Evolutionary conservation across 169 alveolate genomes (phyloP), one percentile per base, ranked within the genome.

Genomic region (Plasmodium gaboni): DNA sequence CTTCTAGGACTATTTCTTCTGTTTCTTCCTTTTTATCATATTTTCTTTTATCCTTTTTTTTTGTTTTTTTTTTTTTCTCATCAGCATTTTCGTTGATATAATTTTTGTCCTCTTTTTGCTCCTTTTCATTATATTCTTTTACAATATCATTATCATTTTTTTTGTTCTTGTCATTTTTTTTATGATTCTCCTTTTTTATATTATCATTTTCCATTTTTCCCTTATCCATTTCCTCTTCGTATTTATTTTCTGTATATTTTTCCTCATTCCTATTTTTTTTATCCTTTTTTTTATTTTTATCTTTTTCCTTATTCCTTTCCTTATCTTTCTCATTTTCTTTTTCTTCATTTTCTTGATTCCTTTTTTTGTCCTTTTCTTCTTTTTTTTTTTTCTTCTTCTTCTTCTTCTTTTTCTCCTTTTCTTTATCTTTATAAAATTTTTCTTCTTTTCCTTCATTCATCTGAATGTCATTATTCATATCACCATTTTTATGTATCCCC

Each of bases 81-180:
- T 71, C 44, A 38, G 19, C 15, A 32, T 71, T 71, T 9, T 22
- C 19, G 48, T 71, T 67, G 9, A 19, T 51, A 50, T 71, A 50
- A 22, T 50, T 50, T 51, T 71, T 67, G 13, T 71, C 42, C 17
- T 48, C 67, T 19, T 71, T n/a, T 51, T 12, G 24, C 7, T 42
- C 26, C 51, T 38, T 24, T 17, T 48, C 46, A 10, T 42, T 50
- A 9, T 71, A 10, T 60, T 71, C 53, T 10, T 71, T 19, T 15
- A 50, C 12, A 17, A 17, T 7, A 50, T n/a, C 22, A 5, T 71
- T 42, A 1, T 71, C 24, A 0, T 38, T 22, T 46, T 17, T 17
- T 17, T n/a, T 8, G 2, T 46, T 26, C 1, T 71, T 32, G 17
- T 72, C 46, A n/a, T 55, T 22, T 15, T 26, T 72, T 12, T 51